Conservation (phyloP, 2,329 filamentous ascomycete genomes). For the Colletotrichum sp. region DNA sequence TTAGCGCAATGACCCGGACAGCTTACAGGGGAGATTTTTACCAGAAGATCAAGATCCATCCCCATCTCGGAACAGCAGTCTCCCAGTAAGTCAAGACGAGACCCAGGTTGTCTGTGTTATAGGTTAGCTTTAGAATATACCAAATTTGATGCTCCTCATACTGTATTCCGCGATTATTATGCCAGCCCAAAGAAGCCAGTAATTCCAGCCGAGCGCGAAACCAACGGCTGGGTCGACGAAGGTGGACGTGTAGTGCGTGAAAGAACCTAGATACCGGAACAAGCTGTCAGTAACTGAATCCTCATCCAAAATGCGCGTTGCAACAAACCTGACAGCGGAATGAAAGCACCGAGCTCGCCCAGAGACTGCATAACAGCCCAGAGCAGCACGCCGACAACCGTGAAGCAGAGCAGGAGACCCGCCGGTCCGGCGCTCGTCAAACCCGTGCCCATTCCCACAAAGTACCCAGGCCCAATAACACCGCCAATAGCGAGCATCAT, state of each 20-base stretch:
- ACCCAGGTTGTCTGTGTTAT: slow-evolving; percentile 56
- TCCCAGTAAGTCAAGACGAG: slow-evolving; percentile 66
- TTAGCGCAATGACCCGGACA: slow-evolving; percentile 41
- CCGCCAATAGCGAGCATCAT: slow-evolving; percentile 71
- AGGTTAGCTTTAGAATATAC: not conserved
- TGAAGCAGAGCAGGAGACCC: slow-evolving; percentile 62
- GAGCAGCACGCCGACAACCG: slow-evolving; percentile 62
- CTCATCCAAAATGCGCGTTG: rapidly evolving
- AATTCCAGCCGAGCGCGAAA: slow-evolving; percentile 63
- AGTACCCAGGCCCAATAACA: slow-evolving; percentile 66
- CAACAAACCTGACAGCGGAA: not conserved
- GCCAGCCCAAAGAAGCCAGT: slow-evolving; percentile 54
- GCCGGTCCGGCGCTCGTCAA: slow-evolving; percentile 65
- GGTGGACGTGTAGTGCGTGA: slow-evolving; percentile 31
- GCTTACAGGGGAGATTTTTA: slow-evolving; percentile 35
- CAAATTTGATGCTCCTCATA: not conserved
- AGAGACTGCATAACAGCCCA: slow-evolving; percentile 64
- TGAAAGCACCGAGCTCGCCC: slow-evolving; percentile 44
- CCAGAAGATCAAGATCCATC: slow-evolving; percentile 66
- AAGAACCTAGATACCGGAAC: not conserved
- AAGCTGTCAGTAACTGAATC: slow-evolving; percentile 31
- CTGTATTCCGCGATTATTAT: not conserved
- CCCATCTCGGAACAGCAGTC: slow-evolving; percentile 67
- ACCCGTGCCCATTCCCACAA: slow-evolving; percentile 66
- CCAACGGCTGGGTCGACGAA: slow-evolving; percentile 60